Evolutionary conservation across 148 eudicot species (phyloP).

Genomic region (Amaranthus palmeri): DNA sequence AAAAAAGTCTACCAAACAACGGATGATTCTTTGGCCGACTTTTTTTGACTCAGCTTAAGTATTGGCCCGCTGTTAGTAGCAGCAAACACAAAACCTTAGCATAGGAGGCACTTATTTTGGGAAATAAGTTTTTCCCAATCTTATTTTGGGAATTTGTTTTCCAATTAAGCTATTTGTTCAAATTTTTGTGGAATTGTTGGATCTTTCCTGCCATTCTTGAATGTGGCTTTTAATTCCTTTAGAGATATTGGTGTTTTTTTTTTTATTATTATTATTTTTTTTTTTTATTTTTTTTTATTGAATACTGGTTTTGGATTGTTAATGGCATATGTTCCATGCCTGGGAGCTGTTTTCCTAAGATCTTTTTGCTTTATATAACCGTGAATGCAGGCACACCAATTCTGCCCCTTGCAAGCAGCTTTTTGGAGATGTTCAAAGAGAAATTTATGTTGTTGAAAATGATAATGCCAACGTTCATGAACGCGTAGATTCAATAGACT

Average conservation of each 20-base stretch:
- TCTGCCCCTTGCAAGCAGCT: conserved; percentile 46
- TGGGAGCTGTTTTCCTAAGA: not conserved
- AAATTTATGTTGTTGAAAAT: conserved; percentile 40
- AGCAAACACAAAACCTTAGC: too few species aligned
- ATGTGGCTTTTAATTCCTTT: not conserved
- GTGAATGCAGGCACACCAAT: conserved; percentile 44
- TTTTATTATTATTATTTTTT: not conserved
- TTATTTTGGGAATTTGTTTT: too few species aligned
- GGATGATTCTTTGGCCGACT: too few species aligned
- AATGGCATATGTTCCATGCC: not conserved
- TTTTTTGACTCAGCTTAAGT: too few species aligned
- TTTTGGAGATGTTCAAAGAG: conserved; percentile 60
- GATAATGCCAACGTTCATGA: conserved; percentile 33
- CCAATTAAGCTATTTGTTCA: too few species aligned
- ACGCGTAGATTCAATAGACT: conserved; percentile 47
- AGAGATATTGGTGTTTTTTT: not conserved
- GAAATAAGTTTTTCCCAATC: too few species aligned
- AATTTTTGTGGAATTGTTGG: not conserved
- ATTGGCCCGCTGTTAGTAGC: too few species aligned
- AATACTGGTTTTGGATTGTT: not conserved
- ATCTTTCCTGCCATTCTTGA: not conserved
- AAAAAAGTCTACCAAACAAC: too few species aligned
- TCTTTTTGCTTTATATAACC: not conserved
- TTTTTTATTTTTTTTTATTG: not conserved
- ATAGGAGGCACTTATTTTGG: too few species aligned